Evolutionary conservation across 2,329 filamentous ascomycete species (phyloP).

Genomic region (Cadophora malorum): DNA sequence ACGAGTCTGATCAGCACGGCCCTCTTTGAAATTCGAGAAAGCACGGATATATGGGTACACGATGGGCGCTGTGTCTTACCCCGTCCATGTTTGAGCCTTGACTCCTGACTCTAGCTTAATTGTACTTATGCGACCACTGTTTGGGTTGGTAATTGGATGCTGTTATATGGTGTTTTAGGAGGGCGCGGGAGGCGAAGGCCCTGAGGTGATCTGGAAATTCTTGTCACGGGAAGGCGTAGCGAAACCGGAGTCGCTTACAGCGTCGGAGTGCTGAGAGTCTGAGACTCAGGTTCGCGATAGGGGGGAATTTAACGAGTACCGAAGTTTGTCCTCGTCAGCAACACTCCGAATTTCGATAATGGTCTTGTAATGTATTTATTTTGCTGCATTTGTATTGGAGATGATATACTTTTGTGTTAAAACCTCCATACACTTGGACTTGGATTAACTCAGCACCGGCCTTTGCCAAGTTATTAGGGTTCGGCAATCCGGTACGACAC

Average conservation of each 20-base stretch:
- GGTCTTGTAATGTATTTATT: background rate
- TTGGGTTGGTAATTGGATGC: conserved; percentile 11
- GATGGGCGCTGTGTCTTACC: conserved; percentile 6
- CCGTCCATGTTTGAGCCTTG: conserved; percentile 7
- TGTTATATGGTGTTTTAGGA: conserved; percentile 1
- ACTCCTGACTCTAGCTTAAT: background rate
- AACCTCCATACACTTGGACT: background rate
- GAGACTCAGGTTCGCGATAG: background rate
- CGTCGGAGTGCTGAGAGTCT: background rate
- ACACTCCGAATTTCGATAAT: background rate
- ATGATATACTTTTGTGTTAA: background rate
- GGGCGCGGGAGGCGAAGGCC: background rate
- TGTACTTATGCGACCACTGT: background rate
- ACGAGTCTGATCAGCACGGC: conserved; percentile 1
- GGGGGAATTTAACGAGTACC: conserved; percentile 2
- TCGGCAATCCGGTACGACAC: background rate
- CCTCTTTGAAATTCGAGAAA: background rate
- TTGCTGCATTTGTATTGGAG: background rate
- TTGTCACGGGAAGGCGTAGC: background rate
- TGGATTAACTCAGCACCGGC: background rate
- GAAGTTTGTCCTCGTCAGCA: background rate
- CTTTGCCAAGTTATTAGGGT: background rate
- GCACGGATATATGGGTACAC: background rate
- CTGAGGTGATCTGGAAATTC: background rate
- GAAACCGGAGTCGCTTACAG: conserved; percentile 9